These are phyloP conservation scores for Fusarium tuaranense DNA, from an alignment of 2,329 filamentous ascomycete species.

Conservation along the genomic window DNA sequence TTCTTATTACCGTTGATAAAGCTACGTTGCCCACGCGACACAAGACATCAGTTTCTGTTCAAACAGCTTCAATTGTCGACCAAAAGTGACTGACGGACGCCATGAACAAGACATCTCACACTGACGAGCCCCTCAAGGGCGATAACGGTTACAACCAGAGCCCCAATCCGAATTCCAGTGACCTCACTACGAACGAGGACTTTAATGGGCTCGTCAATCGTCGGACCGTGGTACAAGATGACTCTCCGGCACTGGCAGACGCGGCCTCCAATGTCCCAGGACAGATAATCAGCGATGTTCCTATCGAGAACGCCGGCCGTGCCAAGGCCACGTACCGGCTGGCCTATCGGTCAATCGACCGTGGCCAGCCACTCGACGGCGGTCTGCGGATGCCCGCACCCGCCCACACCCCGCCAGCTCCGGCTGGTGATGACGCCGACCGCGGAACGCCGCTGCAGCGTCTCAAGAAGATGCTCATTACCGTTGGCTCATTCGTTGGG, in stretches of 20 bases:
- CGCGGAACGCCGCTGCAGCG: background rate
- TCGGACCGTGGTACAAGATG: background rate
- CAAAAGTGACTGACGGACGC: background rate
- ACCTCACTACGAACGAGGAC: background rate
- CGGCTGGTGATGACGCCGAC: background rate
- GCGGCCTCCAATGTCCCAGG: background rate
- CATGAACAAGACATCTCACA: background rate
- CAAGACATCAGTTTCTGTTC: background rate
- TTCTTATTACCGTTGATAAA: background rate
- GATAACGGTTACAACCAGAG: background rate
- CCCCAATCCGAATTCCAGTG: background rate
- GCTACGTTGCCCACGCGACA: background rate
- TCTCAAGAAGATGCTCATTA: background rate
- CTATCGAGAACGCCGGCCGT: background rate
- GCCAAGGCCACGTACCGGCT: background rate
- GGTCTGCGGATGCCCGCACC: background rate
- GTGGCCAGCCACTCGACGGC: background rate
- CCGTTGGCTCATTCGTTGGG: slow-evolving; percentile 62
- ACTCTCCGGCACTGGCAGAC: background rate
- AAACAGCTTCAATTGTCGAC: background rate
- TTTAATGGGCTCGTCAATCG: background rate
- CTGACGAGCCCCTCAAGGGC: background rate
- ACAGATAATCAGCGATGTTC: background rate
- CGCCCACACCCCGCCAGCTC: background rate
- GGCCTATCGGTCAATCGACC: background rate